Percentiles rank a stretch among this genome's conserved stretches.
Conservation (phyloP, 768 basidiomycete species). For the Leccinum obscurum region DNA sequence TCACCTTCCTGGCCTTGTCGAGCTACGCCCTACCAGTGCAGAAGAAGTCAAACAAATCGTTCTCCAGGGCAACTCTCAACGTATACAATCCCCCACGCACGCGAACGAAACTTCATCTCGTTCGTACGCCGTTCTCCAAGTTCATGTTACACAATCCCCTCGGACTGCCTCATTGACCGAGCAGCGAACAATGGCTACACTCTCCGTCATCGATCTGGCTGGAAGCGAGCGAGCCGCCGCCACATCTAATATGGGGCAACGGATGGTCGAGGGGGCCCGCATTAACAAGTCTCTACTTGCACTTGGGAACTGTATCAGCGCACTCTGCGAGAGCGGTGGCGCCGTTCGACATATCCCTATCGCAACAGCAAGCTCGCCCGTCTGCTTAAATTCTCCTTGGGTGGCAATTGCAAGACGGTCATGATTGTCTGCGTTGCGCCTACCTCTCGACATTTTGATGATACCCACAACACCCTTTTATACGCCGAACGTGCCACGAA, state of each 20-base stretch:
- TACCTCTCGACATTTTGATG: constrained; percentile 93
- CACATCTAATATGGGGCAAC: constrained; percentile 95
- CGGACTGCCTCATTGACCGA: constrained; percentile 84
- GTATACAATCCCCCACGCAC: constrained; percentile 93
- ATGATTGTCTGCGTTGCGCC: constrained; percentile 99
- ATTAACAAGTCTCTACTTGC: constrained; percentile 99
- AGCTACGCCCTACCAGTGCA: constrained; percentile 77
- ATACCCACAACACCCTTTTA: constrained; percentile 96
- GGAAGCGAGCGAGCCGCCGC: constrained; percentile 97
- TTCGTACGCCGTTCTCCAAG: constrained; percentile 96
- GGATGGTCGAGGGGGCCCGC: constrained; percentile 98
- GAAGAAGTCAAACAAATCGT: constrained; percentile 96
- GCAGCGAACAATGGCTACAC: constrained; percentile 80
- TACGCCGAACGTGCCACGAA: constrained; percentile 98
- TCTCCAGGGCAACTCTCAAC: constrained; percentile 78
- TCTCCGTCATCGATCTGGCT: constrained; percentile 97
- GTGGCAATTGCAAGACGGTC: constrained; percentile 98
- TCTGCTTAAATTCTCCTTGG: constrained; percentile 94
- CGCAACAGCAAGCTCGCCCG: constrained; percentile 98
- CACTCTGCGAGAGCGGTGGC: constrained; percentile 92
- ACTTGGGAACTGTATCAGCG: constrained; percentile 97
- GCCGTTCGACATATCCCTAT: constrained; percentile 92
- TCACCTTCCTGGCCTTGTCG: constrained; percentile 92
- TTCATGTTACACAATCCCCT: constrained; percentile 87
- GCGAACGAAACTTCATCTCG: constrained; percentile 97